Conservation (phyloP, 768 basidiomycete species). For the Piloderma croceum region DNA sequence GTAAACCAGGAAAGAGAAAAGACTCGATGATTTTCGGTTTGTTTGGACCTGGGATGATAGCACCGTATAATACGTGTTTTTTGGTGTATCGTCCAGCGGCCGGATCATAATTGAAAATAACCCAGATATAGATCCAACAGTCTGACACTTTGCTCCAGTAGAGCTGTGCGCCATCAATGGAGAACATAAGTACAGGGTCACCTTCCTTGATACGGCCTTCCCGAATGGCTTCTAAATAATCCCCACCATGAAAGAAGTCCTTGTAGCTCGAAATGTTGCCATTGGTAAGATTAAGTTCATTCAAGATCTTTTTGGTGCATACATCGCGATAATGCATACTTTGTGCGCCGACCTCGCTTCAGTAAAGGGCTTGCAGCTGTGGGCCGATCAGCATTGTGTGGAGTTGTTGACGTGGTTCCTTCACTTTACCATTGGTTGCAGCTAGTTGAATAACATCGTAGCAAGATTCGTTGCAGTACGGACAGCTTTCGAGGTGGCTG, state of each 20-base stretch:
- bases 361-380: conserved; percentile 36
- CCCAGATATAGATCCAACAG: conserved; percentile 39
- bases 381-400: conserved; percentile 37
- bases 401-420: conserved; percentile 28
- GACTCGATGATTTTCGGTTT: conserved; percentile 30
- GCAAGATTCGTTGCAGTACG: conserved; percentile 23
- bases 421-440: conserved; percentile 11
- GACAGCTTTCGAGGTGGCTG: conserved; percentile 23
- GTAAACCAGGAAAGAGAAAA: conserved; percentile 29
- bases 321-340: conserved; percentile 24
- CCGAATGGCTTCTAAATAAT: conserved; percentile 20
- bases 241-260: conserved; percentile 27
- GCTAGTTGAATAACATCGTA: conserved; percentile 17
- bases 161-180: conserved; percentile 38
- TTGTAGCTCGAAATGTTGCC: conserved; percentile 12
- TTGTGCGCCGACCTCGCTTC: conserved; percentile 14
- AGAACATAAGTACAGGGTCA: conserved; percentile 31
- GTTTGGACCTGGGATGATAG: conserved; percentile 30
- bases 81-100: conserved; percentile 27
- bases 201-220: conserved; percentile 15
- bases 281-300: conserved; percentile 14
- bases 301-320: conserved; percentile 12
- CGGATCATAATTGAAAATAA: conserved; percentile 26
- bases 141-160: conserved; percentile 38
- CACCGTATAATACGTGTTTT: conserved; percentile 26